phyloP scores from a whole-genome alignment of 495 filamentous ascomycete genomes.

The Penicillium angulare region DNA sequence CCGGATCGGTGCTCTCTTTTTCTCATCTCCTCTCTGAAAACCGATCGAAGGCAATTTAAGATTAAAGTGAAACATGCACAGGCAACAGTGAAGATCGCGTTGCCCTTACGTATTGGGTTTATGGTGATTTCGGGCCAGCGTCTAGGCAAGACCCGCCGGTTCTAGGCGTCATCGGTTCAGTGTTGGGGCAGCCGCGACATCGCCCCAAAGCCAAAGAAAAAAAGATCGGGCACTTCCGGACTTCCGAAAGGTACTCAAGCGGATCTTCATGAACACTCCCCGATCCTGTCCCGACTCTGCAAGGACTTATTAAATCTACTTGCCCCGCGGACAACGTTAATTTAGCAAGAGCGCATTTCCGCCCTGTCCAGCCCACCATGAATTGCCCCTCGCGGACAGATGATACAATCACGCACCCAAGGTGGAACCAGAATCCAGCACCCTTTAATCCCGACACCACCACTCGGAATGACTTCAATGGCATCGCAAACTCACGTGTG shows the following conservation, averaged over 20 bases:
- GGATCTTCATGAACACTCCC: neutral
- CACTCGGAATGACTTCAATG: slow-evolving; percentile 63
- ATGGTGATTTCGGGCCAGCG: neutral
- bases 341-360: slow-evolving; percentile 6
- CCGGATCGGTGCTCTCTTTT: neutral
- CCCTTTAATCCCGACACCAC: slow-evolving; percentile 56
- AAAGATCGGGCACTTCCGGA: slow-evolving; percentile 29
- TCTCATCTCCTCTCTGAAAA: no score
- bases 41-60: neutral
- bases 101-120: slow-evolving; percentile 8
- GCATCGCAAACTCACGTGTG: slow-evolving; percentile 43
- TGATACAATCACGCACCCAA: slow-evolving; percentile 51
- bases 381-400: slow-evolving; percentile 66
- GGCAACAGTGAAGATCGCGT: neutral
- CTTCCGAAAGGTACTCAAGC: slow-evolving; percentile 11
- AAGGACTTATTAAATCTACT: neutral
- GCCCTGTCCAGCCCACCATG: slow-evolving; percentile 42
- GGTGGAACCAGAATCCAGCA: slow-evolving; percentile 60
- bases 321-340: neutral
- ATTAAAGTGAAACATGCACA: slow-evolving; percentile 4
- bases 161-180: neutral
- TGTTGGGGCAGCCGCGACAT: neutral
- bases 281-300: slow-evolving; percentile 4
- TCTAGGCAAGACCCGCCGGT: slow-evolving; percentile 3
- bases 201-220: no score